Evolutionary conservation across 352 stramenopile genomes (phyloP).

Genomic region (Phytophthora pluvialis): DNA sequence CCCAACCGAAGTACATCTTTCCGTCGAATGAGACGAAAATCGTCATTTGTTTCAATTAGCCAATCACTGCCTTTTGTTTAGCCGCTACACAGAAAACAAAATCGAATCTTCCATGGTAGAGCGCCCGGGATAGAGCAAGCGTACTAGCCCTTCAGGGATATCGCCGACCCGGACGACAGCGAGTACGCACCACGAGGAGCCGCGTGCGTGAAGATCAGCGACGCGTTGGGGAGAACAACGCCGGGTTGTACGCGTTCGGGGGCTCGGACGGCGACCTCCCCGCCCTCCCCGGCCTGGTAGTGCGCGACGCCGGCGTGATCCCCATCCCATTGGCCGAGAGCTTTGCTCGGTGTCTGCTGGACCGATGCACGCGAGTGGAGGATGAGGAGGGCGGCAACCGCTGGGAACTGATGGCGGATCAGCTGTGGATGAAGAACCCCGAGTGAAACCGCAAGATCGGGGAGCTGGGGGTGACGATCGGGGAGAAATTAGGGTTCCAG

Average conservation of each 20-base stretch:
- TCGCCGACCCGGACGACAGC: conserved; percentile 8
- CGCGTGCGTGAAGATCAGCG: conserved; percentile 14
- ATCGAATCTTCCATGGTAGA: no score
- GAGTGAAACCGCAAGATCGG: conserved; percentile 12
- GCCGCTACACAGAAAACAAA: neutral
- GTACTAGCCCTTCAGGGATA: conserved; percentile 6
- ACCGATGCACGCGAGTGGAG: neutral
- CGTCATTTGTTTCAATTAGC: neutral
- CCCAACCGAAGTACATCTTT: neutral
- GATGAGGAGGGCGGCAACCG: neutral
- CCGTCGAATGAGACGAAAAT: neutral
- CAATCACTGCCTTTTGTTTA: neutral
- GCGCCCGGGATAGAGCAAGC: no score
- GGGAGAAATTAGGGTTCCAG: conserved; percentile 11
- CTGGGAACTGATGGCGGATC: conserved; percentile 5
- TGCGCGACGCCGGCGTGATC: conserved; percentile 7
- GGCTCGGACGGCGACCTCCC: conserved; percentile 1
- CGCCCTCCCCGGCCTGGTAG: conserved; percentile 15
- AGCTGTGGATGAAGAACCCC: conserved; percentile 18
- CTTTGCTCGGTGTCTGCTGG: conserved; percentile 4
- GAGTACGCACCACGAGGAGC: conserved; percentile 1
- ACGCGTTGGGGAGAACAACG: neutral
- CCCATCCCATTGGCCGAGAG: conserved; percentile 9
- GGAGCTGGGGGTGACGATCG: conserved; percentile 1
- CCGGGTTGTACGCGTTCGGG: conserved; percentile 6